phyloP scores from a whole-genome alignment of 2,329 filamentous ascomycete species.

The Botrytis pseudocinerea region DNA sequence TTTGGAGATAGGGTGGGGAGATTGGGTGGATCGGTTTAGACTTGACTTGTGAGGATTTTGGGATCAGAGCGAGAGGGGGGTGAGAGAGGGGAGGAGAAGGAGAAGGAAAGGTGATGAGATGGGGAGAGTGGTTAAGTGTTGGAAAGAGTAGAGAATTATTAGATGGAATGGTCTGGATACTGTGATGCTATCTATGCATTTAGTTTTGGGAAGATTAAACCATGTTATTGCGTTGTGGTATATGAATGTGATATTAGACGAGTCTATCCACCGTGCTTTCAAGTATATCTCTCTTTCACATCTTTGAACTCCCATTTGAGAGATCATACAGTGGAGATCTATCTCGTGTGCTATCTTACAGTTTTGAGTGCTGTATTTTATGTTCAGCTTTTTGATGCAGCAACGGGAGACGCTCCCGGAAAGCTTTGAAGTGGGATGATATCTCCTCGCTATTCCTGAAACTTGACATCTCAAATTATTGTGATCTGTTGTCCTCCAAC shows the following conservation, averaged over 20 bases:
- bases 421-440: neutral
- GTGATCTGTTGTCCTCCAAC: constrained; percentile 18
- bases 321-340: neutral
- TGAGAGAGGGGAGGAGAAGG: neutral
- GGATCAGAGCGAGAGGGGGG: neutral
- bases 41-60: neutral
- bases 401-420: too few species aligned
- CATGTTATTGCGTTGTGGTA: neutral
- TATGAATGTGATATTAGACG: neutral
- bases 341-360: neutral
- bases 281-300: neutral
- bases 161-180: neutral
- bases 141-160: too few species aligned
- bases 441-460: neutral
- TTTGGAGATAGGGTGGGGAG: neutral
- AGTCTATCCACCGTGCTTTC: neutral
- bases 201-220: neutral
- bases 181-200: neutral
- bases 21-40: rapidly evolving
- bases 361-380: neutral
- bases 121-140: neutral
- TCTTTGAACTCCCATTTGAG: neutral
- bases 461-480: neutral
- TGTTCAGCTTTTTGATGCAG: neutral
- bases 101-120: neutral